These are phyloP conservation scores for Debaryomyces sp. DNA, from an alignment of 1,139 yeast species.

Conservation along the genomic window DNA sequence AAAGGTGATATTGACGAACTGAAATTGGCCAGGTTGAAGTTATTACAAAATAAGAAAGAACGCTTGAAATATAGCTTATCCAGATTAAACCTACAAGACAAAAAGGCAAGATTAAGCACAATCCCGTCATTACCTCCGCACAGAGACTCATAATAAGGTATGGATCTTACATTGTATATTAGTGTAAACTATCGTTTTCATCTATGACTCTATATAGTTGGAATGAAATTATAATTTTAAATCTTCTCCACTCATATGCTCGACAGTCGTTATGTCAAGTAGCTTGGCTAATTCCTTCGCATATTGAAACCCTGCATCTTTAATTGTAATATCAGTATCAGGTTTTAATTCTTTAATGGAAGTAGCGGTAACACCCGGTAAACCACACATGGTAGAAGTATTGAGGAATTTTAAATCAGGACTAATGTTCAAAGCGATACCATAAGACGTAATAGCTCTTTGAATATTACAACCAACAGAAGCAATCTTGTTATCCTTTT, in stretches of 20 bases:
- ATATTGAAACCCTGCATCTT: slow-evolving; percentile 52
- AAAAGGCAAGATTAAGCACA: slow-evolving; percentile 22
- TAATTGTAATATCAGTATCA: slow-evolving; percentile 26
- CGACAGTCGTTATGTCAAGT: slow-evolving; percentile 49
- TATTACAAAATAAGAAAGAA: slow-evolving; percentile 40
- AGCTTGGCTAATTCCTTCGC: slow-evolving; percentile 54
- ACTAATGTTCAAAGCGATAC: slow-evolving; percentile 76
- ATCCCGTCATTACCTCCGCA: slow-evolving; percentile 20
- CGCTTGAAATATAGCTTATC: slow-evolving; percentile 39
- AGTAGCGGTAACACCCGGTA: slow-evolving; percentile 56
- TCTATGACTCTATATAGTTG: background rate
- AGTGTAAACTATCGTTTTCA: slow-evolving; percentile 3
- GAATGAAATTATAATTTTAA: slow-evolving; percentile 8
- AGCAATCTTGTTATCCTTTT: slow-evolving; percentile 64
- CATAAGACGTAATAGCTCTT: slow-evolving; percentile 85
- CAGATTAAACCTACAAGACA: slow-evolving; percentile 23
- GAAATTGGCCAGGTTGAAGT: slow-evolving; percentile 32
- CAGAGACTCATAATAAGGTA: background rate
- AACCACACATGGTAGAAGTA: slow-evolving; percentile 81
- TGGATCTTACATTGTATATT: background rate
- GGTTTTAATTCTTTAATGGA: slow-evolving; percentile 31
- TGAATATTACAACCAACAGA: slow-evolving; percentile 89
- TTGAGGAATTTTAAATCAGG: slow-evolving; percentile 78
- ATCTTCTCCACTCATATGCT: slow-evolving; percentile 41
- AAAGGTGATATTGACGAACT: slow-evolving; percentile 22